phyloP scores from a whole-genome alignment of 1,284 basidiomycete species.

The Puccinia coronata region DNA sequence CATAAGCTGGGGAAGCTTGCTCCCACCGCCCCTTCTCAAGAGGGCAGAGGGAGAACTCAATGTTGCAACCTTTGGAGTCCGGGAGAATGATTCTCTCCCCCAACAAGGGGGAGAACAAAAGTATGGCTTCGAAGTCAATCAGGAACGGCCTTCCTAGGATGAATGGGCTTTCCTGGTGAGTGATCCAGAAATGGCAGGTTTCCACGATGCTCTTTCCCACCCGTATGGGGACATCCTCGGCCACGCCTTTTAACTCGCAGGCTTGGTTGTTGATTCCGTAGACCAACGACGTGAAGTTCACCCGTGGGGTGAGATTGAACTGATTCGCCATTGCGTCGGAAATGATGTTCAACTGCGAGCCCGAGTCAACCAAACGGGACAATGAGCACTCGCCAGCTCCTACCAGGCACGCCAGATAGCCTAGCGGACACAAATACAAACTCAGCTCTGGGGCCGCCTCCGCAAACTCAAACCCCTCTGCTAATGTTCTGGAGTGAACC shows the following conservation, averaged over 20 bases:
- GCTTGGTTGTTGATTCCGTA: neutral
- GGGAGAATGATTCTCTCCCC: too few species aligned
- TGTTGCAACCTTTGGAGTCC: too few species aligned
- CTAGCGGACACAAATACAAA: neutral
- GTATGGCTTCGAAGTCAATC: neutral
- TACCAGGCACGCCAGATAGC: too few species aligned
- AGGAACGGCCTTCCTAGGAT: neutral
- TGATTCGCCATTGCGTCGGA: neutral
- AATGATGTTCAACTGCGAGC: neutral
- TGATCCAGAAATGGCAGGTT: too few species aligned
- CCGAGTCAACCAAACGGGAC: neutral
- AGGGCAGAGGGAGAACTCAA: too few species aligned
- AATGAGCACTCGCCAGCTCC: too few species aligned
- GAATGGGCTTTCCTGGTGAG: neutral
- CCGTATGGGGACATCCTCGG: too few species aligned
- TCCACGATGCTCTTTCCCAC: too few species aligned
- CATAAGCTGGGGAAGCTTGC: too few species aligned
- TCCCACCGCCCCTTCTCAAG: too few species aligned
- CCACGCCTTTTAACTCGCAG: neutral
- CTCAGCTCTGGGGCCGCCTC: neutral
- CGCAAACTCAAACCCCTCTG: neutral
- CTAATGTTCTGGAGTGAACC: too few species aligned
- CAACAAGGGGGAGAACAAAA: too few species aligned
- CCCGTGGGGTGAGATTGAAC: neutral
- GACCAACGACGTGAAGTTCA: neutral